Conservation (phyloP, 176 grass and related monocot genomes). For the Carex scoparia region DNA sequence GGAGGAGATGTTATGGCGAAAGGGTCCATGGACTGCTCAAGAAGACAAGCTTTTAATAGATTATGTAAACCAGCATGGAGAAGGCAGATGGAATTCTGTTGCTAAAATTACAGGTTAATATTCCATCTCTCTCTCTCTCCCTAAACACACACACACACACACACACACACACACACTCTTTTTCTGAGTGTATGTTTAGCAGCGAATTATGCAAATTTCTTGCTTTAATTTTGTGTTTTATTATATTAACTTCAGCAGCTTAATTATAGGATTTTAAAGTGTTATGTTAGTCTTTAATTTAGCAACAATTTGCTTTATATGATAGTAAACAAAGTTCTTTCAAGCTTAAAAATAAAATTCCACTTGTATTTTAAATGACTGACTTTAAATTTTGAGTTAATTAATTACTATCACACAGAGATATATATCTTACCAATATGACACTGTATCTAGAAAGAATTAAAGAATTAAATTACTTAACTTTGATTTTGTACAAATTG, state of each 20-base stretch:
- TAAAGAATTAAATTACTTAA: not conserved
- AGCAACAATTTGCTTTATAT: not conserved
- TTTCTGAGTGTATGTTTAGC: not conserved
- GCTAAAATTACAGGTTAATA: conserved; percentile 61
- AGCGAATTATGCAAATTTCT: not conserved
- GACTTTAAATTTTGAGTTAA: not conserved
- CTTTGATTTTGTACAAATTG: not conserved
- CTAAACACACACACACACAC: too few species aligned
- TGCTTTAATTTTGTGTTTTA: not conserved
- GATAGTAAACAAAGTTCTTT: not conserved
- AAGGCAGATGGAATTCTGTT: conserved; percentile 94
- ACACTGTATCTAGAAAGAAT: not conserved
- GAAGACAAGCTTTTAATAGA: conserved; percentile 74
- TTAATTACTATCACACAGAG: not conserved
- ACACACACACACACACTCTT: not conserved
- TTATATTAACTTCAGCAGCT: not conserved
- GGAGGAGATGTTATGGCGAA: conserved; percentile 72
- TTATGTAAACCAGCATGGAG: conserved; percentile 71
- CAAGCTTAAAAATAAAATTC: not conserved
- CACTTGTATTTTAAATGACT: not conserved
- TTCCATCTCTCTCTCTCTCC: not conserved
- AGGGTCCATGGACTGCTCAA: conserved; percentile 86
- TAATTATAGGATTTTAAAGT: not conserved
- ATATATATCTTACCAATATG: not conserved
- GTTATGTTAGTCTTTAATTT: not conserved